These are phyloP conservation scores for Coemansia sp. DNA, from an alignment of 192 early-diverging fungal genomes.

Conservation along the genomic window DNA sequence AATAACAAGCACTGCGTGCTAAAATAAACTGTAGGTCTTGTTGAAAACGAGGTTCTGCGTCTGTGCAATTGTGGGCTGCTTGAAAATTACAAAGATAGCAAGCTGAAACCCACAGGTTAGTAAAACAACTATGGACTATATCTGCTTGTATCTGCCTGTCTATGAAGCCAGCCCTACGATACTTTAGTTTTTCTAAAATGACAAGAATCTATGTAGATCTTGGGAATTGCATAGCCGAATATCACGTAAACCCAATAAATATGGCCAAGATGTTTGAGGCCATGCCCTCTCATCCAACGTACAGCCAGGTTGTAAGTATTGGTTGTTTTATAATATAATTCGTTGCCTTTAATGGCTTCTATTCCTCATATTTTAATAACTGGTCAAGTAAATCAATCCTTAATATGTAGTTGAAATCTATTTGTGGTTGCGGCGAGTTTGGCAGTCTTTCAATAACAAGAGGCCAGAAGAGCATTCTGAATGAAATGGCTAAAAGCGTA, in stretches of 20 bases:
- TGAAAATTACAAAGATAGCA: background rate
- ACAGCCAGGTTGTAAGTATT: slow-evolving; percentile 33
- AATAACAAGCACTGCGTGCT: background rate
- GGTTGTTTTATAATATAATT: too few species aligned
- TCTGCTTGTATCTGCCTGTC: too few species aligned
- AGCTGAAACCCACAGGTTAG: slow-evolving; percentile 3
- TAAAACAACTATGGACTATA: too few species aligned
- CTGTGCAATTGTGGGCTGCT: slow-evolving; percentile 7
- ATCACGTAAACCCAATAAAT: slow-evolving; percentile 30
- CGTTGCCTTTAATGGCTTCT: background rate
- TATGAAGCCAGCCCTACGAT: too few species aligned
- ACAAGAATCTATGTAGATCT: slow-evolving; percentile 12
- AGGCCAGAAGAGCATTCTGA: slow-evolving; percentile 45
- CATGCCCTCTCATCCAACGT: slow-evolving; percentile 22
- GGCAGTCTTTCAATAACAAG: slow-evolving; percentile 16
- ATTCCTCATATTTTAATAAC: background rate
- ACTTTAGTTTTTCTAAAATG: too few species aligned
- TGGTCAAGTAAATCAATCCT: background rate
- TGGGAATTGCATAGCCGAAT: slow-evolving; percentile 34
- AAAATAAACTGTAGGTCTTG: slow-evolving; percentile 1
- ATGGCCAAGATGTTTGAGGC: slow-evolving; percentile 13
- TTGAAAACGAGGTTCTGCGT: background rate
- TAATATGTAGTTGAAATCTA: slow-evolving; percentile 26
- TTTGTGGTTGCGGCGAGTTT: slow-evolving; percentile 31
- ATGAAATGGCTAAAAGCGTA: slow-evolving; percentile 32